Conservation (phyloP, 1,284 basidiomycete genomes). For the Microbotryum violaceum region DNA sequence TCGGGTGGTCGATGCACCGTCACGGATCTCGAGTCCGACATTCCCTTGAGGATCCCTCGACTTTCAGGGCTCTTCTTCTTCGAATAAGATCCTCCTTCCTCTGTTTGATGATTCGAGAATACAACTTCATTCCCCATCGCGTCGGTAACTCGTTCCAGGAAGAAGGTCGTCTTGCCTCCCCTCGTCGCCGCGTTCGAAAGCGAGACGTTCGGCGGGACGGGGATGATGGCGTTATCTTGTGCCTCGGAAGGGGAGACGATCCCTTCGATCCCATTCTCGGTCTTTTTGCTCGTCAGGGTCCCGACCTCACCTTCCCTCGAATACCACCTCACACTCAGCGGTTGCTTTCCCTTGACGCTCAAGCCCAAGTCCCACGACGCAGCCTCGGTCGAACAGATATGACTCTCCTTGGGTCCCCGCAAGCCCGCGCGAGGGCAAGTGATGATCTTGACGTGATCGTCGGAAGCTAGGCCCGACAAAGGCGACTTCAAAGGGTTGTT, state of each 20-base stretch:
- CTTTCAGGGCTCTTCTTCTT: slow-evolving; percentile 14
- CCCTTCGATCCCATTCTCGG: slow-evolving; percentile 17
- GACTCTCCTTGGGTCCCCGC: slow-evolving; percentile 25
- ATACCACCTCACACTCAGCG: slow-evolving; percentile 13
- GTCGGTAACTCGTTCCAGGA: slow-evolving; percentile 64
- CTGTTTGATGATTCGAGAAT: slow-evolving; percentile 8
- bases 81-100: neutral
- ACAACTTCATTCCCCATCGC: slow-evolving; percentile 61
- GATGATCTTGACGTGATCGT: slow-evolving; percentile 63
- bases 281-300: slow-evolving; percentile 2
- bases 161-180: slow-evolving; percentile 59
- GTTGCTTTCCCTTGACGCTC: slow-evolving; percentile 12
- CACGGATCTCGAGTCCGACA: slow-evolving; percentile 49
- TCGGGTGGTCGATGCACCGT: slow-evolving; percentile 67
- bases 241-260: slow-evolving; percentile 12
- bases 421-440: slow-evolving; percentile 74
- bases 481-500: slow-evolving; percentile 1
- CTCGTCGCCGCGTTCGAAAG: slow-evolving; percentile 43
- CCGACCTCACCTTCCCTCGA: slow-evolving; percentile 8
- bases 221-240: slow-evolving; percentile 38
- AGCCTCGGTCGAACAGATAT: slow-evolving; percentile 15
- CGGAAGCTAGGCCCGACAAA: slow-evolving; percentile 13
- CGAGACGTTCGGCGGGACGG: slow-evolving; percentile 59
- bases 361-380: slow-evolving; percentile 1
- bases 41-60: neutral